Evolutionary conservation across 805 yeast species (phyloP).

Genomic region (Barnettozyma pratensis): DNA sequence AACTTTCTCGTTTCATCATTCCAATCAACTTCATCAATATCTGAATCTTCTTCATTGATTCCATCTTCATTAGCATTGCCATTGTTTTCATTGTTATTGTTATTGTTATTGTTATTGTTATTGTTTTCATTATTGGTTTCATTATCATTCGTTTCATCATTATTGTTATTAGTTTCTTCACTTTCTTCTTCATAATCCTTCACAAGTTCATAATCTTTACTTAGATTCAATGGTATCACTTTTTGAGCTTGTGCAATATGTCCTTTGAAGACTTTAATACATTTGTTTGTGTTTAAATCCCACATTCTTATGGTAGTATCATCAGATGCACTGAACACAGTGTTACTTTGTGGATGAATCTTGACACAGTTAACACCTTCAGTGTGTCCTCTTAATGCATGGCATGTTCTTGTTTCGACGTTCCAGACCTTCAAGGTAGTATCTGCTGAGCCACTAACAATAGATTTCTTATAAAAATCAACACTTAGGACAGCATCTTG

Average conservation of each 20-base stretch:
- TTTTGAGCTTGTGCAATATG: slow-evolving; percentile 94
- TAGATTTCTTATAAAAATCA: slow-evolving; percentile 73
- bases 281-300: slow-evolving; percentile 79
- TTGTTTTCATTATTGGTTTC: slow-evolving; percentile 17
- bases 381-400: slow-evolving; percentile 86
- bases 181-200: slow-evolving; percentile 29
- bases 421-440: slow-evolving; percentile 94
- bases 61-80: slow-evolving; percentile 16
- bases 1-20: slow-evolving; percentile 31
- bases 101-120: slow-evolving; percentile 10
- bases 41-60: slow-evolving; percentile 16
- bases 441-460: slow-evolving; percentile 93
- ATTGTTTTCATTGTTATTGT: slow-evolving; percentile 11
- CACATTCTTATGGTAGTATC: slow-evolving; percentile 93
- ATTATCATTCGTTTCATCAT: slow-evolving; percentile 14
- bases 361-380: slow-evolving; percentile 91
- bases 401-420: slow-evolving; percentile 87
- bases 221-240: slow-evolving; percentile 78
- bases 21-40: slow-evolving; percentile 24
- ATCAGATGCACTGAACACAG: slow-evolving; percentile 84
- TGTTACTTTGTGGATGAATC: slow-evolving; percentile 71
- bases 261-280: slow-evolving; percentile 74
- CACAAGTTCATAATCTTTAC: slow-evolving; percentile 51
- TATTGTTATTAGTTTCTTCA: slow-evolving; percentile 15
- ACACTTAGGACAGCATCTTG: slow-evolving; percentile 79